A percentile compares a stretch with the other conserved stretches of the same genome.
These are phyloP conservation scores for Wickerhamomyces kurtzmanii DNA, from an alignment of 805 yeast genomes.

Conservation along the genomic window DNA sequence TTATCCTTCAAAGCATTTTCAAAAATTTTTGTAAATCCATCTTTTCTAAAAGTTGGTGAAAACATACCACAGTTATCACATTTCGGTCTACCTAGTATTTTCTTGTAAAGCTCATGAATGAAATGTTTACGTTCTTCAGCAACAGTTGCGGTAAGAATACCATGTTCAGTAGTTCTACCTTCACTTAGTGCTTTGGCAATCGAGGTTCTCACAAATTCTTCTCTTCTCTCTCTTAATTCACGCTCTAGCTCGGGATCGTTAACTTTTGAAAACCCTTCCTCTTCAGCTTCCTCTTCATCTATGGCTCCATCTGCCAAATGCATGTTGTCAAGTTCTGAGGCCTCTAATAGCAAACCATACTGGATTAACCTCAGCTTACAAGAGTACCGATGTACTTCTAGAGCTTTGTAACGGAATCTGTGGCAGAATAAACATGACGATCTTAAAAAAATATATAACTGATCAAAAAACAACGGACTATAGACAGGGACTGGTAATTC, in stretches of 20 bases:
- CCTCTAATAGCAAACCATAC: constrained; percentile 79
- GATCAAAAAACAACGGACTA: constrained; percentile 90
- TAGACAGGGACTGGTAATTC: constrained; percentile 94
- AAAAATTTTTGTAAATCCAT: constrained; percentile 87
- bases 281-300: constrained; percentile 42
- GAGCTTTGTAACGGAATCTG: constrained; percentile 58
- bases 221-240: constrained; percentile 51
- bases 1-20: constrained; percentile 80
- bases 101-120: constrained; percentile 67
- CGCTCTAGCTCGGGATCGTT: constrained; percentile 27
- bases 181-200: constrained; percentile 67
- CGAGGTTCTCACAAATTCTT: constrained; percentile 57
- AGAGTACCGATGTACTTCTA: constrained; percentile 66
- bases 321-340: constrained; percentile 62
- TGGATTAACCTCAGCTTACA: constrained; percentile 79
- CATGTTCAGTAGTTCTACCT: constrained; percentile 59
- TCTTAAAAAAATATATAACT: constrained; percentile 76
- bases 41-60: constrained; percentile 91
- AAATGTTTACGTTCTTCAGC: constrained; percentile 75
- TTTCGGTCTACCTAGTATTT: constrained; percentile 64
- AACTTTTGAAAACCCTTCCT: constrained; percentile 28
- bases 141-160: constrained; percentile 76
- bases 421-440: constrained; percentile 87
- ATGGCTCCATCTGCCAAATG: constrained; percentile 22
- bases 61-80: constrained; percentile 96